These are phyloP conservation scores for Solanum hybrid DNA, from an alignment of 305 asterid species.

Conservation along the genomic window DNA sequence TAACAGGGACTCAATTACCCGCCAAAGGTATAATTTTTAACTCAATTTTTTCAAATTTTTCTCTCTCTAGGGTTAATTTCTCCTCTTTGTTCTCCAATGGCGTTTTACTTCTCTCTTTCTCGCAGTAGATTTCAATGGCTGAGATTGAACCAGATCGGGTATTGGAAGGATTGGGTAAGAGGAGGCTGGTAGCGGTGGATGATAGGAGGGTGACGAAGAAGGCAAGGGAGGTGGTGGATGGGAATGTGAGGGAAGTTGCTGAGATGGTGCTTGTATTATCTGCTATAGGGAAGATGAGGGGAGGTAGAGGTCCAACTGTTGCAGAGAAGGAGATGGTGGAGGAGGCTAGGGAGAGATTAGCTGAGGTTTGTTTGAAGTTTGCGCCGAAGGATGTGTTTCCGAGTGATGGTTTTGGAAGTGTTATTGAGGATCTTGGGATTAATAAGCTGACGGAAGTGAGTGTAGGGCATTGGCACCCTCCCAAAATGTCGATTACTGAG, in stretches of 20 bases:
- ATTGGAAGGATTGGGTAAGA: constrained; percentile 36
- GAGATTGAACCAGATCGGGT: constrained; percentile 26
- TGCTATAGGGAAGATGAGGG: constrained; percentile 93
- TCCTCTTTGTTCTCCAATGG: constrained; percentile 30
- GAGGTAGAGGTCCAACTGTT: constrained; percentile 66
- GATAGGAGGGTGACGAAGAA: constrained; percentile 32
- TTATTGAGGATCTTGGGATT: constrained; percentile 88
- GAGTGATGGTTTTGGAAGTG: constrained; percentile 60
- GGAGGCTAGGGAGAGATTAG: constrained; percentile 60
- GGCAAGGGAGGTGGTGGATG: constrained; percentile 18
- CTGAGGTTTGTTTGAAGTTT: constrained; percentile 60
- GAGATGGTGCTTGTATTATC: constrained; percentile 84
- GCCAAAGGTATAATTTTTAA: constrained; percentile 50
- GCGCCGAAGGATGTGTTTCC: constrained; percentile 94
- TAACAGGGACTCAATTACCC: constrained; percentile 40
- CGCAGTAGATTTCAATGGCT: constrained; percentile 34
- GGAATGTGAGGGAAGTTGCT: constrained; percentile 54
- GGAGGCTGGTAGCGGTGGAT: constrained; percentile 31
- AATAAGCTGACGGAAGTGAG: constrained; percentile 60
- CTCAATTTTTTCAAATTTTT: background rate
- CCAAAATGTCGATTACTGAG: constrained; percentile 74
- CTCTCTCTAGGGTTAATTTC: constrained; percentile 34
- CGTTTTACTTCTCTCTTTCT: constrained; percentile 27
- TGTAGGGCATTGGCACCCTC: constrained; percentile 59
- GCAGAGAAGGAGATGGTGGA: constrained; percentile 70